Evolutionary conservation across 2,329 filamentous ascomycete species (phyloP), one percentile per base, ranked within the genome.

Genomic region (Davidsoniella eucalypti): DNA sequence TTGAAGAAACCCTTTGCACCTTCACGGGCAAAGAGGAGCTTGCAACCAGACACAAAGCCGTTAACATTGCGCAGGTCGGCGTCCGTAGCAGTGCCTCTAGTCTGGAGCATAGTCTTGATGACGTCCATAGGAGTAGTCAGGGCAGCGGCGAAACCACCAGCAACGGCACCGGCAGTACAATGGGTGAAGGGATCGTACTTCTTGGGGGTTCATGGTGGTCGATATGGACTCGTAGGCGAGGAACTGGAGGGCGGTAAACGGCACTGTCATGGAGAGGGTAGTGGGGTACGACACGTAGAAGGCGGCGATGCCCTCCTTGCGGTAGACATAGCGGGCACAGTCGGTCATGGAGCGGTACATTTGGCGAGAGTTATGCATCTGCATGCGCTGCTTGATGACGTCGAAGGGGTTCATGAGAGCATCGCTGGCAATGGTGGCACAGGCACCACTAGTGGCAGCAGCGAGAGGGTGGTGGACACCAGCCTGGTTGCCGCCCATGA

Each of bases 341-440:
- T 95, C 83, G 51, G 74, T 64, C 67, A 96, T 82, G 18, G 84
- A 87, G 59, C 81, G 82, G 69, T 96, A 94, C 69, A 82, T 79
- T 58, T 76, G 78, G 57, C 80, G 80, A n/a, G 90, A 96, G 60
- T 92, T 84, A 63, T 94, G 86, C 53, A 98, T 84, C 66, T 98
- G 92, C 92, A 98, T 98, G 59, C 92, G 85, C 66, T 98, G 92
- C 69, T 98, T 98, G 71, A 98, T 94, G 55, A 98, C 92, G 69
- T 98, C 92, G 64, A 98, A 98, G 18, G 92, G 92, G 63, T 96
- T 98, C 92, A 98, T 98, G 57, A 98, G 78, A 50, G 92, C 92
- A 70, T 98, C 92, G 64, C 88, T 95, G 36, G 90, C 86, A 63
- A 96, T 95, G 6, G 92, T 96, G 56, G 92, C 92, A 59, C 85